Base-by-base conservation (phyloP, 345 rosid genomes). In the Gossypium ekmanianum region DNA sequence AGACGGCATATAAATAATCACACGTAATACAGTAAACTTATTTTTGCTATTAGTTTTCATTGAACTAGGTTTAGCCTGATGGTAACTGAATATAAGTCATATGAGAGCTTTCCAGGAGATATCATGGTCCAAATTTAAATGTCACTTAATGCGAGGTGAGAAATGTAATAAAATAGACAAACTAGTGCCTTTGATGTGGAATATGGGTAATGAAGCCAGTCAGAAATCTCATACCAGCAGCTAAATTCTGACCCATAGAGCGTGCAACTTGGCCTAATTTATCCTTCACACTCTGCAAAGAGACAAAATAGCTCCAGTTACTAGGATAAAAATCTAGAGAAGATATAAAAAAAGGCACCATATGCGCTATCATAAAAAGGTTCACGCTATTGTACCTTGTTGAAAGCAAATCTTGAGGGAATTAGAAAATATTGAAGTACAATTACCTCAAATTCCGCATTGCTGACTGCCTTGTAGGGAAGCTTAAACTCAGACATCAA, bases 401-500 rank as follows among this genome's bases (percentile, higher is more conserved):
- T 7, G 9, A 48, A 48, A 51, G n/a, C 22, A 54, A 18, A 51
- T 44, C 27, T 29, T 13, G 2, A 55, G 11, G 4, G 48, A 29
- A 29, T 52, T 29, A 18, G 43, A 16, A 55, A 71, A 11, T 34
- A 71, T 18, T 27, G 52, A 44, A 79, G 27, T 3, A 18, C 41
- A 74, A 59, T 64, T 79, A 91, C 98, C 97, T 92, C 97, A 74
- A 85, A 85, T 75, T 92, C 94, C 69, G 91, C 82, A 16, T 73
- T 83, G 70, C 79, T 77, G 71, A 92, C 91, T 71, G 84, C 79
- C 87, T 88, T 88, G 81, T 85, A 88, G 11, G 92, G 91, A 84
- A 90, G 86, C 62, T 88, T 80, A 68, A 93, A 84, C 81, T 93
- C 97, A 27, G 84, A 83, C 86, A 91, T 79, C 41, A 84, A 77